Base-by-base conservation (phyloP, 1,139 yeast species). In the Saccharomyces hybrid region DNA sequence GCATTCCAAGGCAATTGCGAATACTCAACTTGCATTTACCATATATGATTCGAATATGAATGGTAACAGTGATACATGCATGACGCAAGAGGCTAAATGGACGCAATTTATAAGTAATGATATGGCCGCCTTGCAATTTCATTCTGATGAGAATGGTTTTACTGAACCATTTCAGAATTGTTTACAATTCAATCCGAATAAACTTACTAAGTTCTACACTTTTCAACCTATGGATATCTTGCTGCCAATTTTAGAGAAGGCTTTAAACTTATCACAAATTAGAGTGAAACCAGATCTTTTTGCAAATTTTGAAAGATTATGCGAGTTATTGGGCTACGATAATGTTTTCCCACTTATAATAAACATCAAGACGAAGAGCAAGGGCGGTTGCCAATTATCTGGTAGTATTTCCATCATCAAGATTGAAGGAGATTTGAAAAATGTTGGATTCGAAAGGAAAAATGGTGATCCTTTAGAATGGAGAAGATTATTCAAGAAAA, bases 381-480 rank as follows among this genome's bases (percentile, higher is more conserved):
- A 79, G 44, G 73, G 77, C 38, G 76, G 76, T 52, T 70, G 74
- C 59, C 73, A 71, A 1, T 65, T 83, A 29, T 64, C 72, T 25
- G 87, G 88, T 1, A 67, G 71, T 26, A 74, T 82, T 41, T 72
- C 70, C 46, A 73, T 82, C 25, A 64, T 70, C 4, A 65, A 68
- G 50, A 65, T 75, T 32, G 74, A 65, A 31, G 64, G 71, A 9
- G 60, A 66, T 4, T 67, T 77, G 51, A 73, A 77, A 55, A 73
- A 72, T 46, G 74, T 83, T 1, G 80, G 77, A 53, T 82, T 84
- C 61, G 68, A 75, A 47, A 79, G 80, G 60, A 71, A 76, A 4
- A 74, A 74, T 41, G 86, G 86, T 0, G 87, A 84, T 67, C 88
- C 88, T 0, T 64, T 84, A 47, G 88, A 83, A 64, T 84, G 88